Percentiles rank a stretch among this genome's conserved stretches.
Conservation (phyloP, 208 protist genomes). For the Wallacemonas sp. region DNA sequence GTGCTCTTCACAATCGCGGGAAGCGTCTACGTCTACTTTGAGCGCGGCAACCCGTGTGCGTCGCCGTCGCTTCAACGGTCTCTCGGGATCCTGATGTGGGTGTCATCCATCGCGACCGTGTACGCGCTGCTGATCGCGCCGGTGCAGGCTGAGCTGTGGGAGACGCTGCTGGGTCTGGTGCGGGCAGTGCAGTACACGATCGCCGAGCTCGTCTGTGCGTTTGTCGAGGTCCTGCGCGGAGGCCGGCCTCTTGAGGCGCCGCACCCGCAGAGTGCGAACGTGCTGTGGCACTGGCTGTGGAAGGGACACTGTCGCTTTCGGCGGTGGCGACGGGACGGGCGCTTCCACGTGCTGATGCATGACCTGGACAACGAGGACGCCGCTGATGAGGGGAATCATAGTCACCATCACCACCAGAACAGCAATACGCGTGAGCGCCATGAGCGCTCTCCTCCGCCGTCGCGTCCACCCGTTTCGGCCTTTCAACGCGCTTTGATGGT, state of each 20-base stretch:
- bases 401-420: not conserved
- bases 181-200: conserved; percentile 7
- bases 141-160: conserved; percentile 19
- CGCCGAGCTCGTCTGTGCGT: conserved; percentile 1
- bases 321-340: conserved; percentile 11
- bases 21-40: conserved; percentile 52
- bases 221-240: conserved; percentile 1
- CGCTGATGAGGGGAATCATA: not conserved
- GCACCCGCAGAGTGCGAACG: conserved; percentile 17
- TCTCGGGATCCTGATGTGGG: conserved; percentile 13
- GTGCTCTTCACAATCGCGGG: conserved; percentile 44
- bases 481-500: conserved; percentile 26
- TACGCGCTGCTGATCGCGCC: conserved; percentile 32
- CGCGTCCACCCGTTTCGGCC: conserved; percentile 1
- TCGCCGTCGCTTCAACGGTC: not conserved
- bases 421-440: too few relatives aligned
- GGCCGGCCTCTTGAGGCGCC: conserved; percentile 11
- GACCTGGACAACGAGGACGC: not conserved
- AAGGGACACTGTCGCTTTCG: conserved; percentile 12
- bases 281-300: conserved; percentile 6
- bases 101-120: conserved; percentile 23
- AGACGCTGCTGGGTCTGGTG: not conserved
- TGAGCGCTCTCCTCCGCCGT: not conserved
- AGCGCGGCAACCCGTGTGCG: conserved; percentile 15
- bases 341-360: not conserved